Conservation (phyloP, 257 asterid species). For the Rauvolfia tetraphylla region DNA sequence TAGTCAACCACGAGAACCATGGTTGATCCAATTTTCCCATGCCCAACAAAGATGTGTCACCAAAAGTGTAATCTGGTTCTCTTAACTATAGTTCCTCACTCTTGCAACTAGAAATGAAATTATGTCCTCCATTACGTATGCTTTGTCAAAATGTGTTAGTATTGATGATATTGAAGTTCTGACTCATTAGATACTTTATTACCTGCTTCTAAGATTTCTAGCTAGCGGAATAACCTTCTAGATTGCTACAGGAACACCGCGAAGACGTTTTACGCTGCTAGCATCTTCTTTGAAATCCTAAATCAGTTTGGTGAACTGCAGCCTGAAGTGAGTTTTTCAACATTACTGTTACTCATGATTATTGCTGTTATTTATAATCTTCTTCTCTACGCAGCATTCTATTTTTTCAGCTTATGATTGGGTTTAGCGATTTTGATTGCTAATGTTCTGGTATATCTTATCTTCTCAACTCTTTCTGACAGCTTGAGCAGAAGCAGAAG, state of each 20-base stretch:
- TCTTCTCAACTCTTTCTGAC: constrained; percentile 17
- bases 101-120: not conserved
- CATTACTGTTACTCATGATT: not conserved
- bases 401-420: not conserved
- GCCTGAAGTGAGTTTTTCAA: constrained; percentile 73
- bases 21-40: not conserved
- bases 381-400: constrained; percentile 6
- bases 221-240: not conserved
- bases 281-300: constrained; percentile 88
- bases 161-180: not conserved
- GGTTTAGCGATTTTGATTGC: not conserved
- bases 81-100: not conserved
- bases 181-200: not conserved
- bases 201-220: not conserved
- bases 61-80: not conserved
- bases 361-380: not conserved
- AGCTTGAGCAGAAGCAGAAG: constrained; percentile 97
- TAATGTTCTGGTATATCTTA: constrained; percentile 2
- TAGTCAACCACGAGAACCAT: not conserved
- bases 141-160: not conserved
- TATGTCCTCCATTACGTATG: not conserved
- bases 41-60: not conserved
- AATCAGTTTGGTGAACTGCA: constrained; percentile 82
- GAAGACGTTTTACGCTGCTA: constrained; percentile 95
- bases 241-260: constrained; percentile 76